Conservation (phyloP, 1,284 basidiomycete species). For the Peniophora sp. region DNA sequence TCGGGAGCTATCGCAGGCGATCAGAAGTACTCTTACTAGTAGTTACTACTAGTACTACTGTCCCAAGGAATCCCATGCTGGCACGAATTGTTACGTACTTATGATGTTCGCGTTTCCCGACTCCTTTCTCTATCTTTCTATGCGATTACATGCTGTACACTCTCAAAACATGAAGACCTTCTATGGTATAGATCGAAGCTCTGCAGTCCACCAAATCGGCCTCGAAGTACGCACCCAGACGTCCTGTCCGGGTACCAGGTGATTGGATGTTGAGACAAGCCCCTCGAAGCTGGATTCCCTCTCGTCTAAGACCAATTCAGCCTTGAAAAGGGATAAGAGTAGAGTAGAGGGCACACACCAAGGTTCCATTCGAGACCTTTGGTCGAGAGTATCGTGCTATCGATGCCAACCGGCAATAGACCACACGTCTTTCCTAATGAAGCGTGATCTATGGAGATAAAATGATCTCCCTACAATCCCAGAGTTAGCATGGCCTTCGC, state of each 20-base stretch:
- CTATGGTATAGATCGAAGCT: conserved; percentile 14
- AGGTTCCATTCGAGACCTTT: conserved; percentile 88
- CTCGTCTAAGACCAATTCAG: conserved; percentile 1
- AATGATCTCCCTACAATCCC: conserved; percentile 64
- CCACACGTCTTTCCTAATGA: conserved; percentile 87
- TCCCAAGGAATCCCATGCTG: too few relatives aligned
- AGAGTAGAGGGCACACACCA: conserved; percentile 35
- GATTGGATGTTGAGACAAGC: conserved; percentile 87
- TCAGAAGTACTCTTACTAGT: too few relatives aligned
- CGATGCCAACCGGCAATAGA: conserved; percentile 82
- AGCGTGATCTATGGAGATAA: conserved; percentile 65
- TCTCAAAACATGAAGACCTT: too few relatives aligned
- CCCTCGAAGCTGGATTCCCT: conserved; percentile 73
- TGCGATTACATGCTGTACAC: too few relatives aligned
- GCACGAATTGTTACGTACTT: too few relatives aligned
- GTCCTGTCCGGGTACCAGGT: conserved; percentile 58
- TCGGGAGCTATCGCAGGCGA: too few relatives aligned
- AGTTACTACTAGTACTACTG: too few relatives aligned
- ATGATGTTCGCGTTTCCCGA: too few relatives aligned
- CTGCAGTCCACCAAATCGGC: conserved; percentile 76
- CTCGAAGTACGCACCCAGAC: conserved; percentile 73
- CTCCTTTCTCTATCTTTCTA: too few relatives aligned
- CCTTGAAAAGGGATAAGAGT: background rate
- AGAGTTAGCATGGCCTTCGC: conserved; percentile 2
- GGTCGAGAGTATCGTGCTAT: conserved; percentile 70